Evolutionary conservation across 2,329 filamentous ascomycete genomes (phyloP).

Genomic region (Chaetomiaceae sp.): DNA sequence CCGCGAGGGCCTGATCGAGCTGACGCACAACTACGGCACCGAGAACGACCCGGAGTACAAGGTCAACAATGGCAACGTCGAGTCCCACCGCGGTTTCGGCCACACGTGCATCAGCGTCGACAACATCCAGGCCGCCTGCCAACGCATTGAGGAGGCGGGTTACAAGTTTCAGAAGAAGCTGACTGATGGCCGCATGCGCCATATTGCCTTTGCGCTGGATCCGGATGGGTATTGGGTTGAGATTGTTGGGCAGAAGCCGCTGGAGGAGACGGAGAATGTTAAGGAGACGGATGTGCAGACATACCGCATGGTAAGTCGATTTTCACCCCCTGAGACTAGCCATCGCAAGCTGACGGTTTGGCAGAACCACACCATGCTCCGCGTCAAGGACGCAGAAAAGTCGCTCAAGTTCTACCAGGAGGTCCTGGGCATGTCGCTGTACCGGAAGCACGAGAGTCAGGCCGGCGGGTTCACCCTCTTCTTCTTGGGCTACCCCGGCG

Average conservation of each 20-base stretch:
- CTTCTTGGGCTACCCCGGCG: constrained; percentile 75
- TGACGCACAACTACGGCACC: constrained; percentile 82
- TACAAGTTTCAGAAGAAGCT: constrained; percentile 96
- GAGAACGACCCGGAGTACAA: constrained; percentile 78
- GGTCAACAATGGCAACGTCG: constrained; percentile 84
- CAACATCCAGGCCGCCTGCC: constrained; percentile 83
- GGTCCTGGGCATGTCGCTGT: constrained; percentile 78
- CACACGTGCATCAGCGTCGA: constrained; percentile 82
- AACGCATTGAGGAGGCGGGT: constrained; percentile 82
- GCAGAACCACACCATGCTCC: constrained; percentile 89
- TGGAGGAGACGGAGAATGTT: constrained; percentile 68
- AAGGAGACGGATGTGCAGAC: constrained; percentile 67
- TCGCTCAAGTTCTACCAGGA: constrained; percentile 80
- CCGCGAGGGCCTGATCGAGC: constrained; percentile 84
- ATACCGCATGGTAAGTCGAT: constrained; percentile 61
- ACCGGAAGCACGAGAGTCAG: constrained; percentile 67
- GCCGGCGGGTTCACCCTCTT: constrained; percentile 81
- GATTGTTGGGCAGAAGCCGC: constrained; percentile 66
- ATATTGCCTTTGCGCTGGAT: constrained; percentile 87
- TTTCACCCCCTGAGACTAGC: neutral
- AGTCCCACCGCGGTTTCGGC: constrained; percentile 78
- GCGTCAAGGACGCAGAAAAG: constrained; percentile 76
- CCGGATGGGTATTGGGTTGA: constrained; percentile 88
- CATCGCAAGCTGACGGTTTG: neutral
- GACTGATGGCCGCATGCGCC: constrained; percentile 76